Evolutionary conservation across 2,329 filamentous ascomycete species (phyloP).

Genomic region (Coniochaeta ligniaria): DNA sequence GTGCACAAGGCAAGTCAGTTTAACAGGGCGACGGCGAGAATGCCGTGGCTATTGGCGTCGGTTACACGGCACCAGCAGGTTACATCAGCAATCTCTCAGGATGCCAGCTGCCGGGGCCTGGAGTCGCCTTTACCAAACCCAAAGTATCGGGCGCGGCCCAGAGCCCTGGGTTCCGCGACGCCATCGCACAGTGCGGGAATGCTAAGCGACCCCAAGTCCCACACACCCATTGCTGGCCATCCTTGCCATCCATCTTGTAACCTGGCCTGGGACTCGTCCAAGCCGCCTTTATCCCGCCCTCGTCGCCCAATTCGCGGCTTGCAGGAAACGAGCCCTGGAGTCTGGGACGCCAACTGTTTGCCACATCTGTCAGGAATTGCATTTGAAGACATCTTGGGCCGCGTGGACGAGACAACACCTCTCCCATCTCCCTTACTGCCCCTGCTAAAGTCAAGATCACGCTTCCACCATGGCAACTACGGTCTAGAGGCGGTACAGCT

Average conservation of each 20-base stretch:
- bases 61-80: neutral
- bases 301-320: neutral
- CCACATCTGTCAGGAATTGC: neutral
- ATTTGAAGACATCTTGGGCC: neutral
- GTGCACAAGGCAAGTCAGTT: too few species aligned
- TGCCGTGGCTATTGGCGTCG: neutral
- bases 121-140: neutral
- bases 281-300: neutral
- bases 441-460: neutral
- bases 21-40: too few species aligned
- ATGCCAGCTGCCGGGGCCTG: neutral
- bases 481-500: neutral
- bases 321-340: neutral
- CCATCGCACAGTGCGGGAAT: neutral
- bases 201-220: neutral
- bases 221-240: neutral
- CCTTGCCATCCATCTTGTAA: neutral
- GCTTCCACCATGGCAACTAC: neutral
- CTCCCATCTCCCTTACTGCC: neutral
- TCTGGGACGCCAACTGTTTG: neutral
- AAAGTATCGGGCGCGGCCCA: neutral
- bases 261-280: neutral
- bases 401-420: neutral
- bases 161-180: neutral
- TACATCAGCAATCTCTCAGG: neutral